These are phyloP conservation scores for Cucumis sativus DNA, from an alignment of 306 rosid genomes.

Conservation along the genomic window DNA sequence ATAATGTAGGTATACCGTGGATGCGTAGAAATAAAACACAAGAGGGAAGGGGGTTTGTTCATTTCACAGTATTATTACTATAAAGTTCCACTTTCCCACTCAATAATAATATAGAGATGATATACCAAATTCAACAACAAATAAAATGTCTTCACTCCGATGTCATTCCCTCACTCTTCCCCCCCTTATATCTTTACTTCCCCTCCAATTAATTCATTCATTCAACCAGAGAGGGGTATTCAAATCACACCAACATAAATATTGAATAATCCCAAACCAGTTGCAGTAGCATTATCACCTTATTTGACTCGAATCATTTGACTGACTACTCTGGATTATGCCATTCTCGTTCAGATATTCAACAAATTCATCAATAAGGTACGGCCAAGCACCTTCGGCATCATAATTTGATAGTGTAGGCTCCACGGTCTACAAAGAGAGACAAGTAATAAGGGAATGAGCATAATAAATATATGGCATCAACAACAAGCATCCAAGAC, in stretches of 20 bases:
- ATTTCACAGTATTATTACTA: neutral
- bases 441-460: neutral
- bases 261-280: neutral
- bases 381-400: constrained; percentile 98
- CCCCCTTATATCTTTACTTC: constrained; percentile 4
- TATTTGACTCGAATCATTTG: constrained; percentile 26
- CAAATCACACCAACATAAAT: constrained; percentile 1
- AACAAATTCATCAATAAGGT: constrained; percentile 89
- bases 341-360: constrained; percentile 83
- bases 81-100: constrained; percentile 1
- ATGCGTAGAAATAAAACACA: neutral
- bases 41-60: neutral
- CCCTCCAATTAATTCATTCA: constrained; percentile 9
- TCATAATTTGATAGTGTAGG: constrained; percentile 66
- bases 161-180: neutral
- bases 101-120: neutral
- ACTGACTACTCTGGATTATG: constrained; percentile 30
- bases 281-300: constrained; percentile 19
- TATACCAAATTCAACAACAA: constrained; percentile 5
- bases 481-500: neutral
- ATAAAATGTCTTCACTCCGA: constrained; percentile 5
- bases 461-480: neutral
- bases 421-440: constrained; percentile 50
- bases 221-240: constrained; percentile 12
- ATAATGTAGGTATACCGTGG: neutral